A percentile compares a stretch with the other conserved stretches of the same genome.
Conservation (phyloP, 805 yeast genomes). For the Barnettozyma sucrosica region DNA sequence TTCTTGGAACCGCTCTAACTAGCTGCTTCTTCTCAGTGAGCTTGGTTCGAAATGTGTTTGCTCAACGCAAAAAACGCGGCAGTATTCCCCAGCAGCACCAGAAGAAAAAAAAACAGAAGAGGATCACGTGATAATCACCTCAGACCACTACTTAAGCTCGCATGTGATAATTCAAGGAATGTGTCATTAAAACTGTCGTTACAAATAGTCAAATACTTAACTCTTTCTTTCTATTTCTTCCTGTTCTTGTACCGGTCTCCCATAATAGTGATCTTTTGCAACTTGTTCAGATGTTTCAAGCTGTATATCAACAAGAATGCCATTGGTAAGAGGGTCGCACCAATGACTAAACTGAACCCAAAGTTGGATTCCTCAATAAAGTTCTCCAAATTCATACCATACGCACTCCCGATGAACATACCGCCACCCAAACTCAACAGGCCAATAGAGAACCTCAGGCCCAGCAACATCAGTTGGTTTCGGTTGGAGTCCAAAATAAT, state of each 20-base stretch:
- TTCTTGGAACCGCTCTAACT: not conserved
- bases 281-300: slow-evolving; percentile 49
- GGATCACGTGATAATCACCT: not conserved
- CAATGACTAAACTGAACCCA: slow-evolving; percentile 55
- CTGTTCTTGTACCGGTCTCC: slow-evolving; percentile 28
- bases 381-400: slow-evolving; percentile 95
- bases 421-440: slow-evolving; percentile 77
- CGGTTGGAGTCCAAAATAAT: slow-evolving; percentile 91
- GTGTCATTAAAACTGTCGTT: not conserved
- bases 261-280: slow-evolving; percentile 72
- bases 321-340: slow-evolving; percentile 37
- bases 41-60: not conserved
- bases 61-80: not conserved
- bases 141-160: not conserved
- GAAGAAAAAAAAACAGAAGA: not conserved
- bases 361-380: slow-evolving; percentile 76
- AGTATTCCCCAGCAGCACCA: not conserved
- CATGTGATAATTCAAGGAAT: slow-evolving; percentile 2
- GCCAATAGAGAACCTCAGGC: slow-evolving; percentile 77
- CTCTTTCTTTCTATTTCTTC: not conserved
- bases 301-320: slow-evolving; percentile 46
- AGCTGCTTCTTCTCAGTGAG: not conserved
- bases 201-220: not conserved
- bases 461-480: slow-evolving; percentile 85
- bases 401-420: slow-evolving; percentile 74